Evolutionary conservation across 2,329 filamentous ascomycete genomes (phyloP).

Genomic region (Fusarium sulawesiense): DNA sequence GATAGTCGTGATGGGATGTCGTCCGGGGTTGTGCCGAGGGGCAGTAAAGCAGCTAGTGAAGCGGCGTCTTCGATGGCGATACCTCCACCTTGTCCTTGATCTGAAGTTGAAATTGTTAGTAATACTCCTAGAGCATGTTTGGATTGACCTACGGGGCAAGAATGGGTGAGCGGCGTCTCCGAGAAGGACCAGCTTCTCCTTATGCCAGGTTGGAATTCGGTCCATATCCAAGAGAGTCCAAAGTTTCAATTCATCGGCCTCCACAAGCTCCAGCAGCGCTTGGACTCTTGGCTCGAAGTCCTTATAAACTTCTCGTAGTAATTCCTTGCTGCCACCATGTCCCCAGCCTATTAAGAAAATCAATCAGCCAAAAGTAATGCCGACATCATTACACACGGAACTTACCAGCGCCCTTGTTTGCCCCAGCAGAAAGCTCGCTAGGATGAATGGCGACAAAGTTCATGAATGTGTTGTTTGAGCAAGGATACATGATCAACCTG

Average conservation of each 20-base stretch:
- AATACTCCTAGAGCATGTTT: rapidly evolving
- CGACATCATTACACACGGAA: rapidly evolving
- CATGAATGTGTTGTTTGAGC: slow-evolving; percentile 55
- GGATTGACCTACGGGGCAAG: slow-evolving; percentile 55
- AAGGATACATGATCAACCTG: slow-evolving; percentile 61
- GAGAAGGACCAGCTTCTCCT: slow-evolving; percentile 65
- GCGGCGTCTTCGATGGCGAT: slow-evolving; percentile 76
- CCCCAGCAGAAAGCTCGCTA: neutral
- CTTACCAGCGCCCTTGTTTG: slow-evolving; percentile 15
- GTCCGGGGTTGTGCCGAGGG: slow-evolving; percentile 53
- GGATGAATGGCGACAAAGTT: slow-evolving; percentile 67
- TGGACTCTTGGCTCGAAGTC: slow-evolving; percentile 57
- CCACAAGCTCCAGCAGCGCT: slow-evolving; percentile 56
- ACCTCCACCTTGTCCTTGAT: slow-evolving; percentile 55
- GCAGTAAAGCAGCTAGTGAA: slow-evolving; percentile 67
- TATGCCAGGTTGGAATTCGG: slow-evolving; percentile 65
- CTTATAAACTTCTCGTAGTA: slow-evolving; percentile 53
- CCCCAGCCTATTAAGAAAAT: slow-evolving; percentile 53
- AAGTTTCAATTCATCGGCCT: slow-evolving; percentile 61
- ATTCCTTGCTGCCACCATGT: slow-evolving; percentile 50
- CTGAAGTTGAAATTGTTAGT: neutral
- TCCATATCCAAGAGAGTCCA: slow-evolving; percentile 74
- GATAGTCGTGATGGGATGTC: slow-evolving; percentile 67
- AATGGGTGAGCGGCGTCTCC: slow-evolving; percentile 78
- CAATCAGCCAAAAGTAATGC: neutral